Base-by-base conservation (phyloP, 345 rosid species). In the Geranium brycei region DNA sequence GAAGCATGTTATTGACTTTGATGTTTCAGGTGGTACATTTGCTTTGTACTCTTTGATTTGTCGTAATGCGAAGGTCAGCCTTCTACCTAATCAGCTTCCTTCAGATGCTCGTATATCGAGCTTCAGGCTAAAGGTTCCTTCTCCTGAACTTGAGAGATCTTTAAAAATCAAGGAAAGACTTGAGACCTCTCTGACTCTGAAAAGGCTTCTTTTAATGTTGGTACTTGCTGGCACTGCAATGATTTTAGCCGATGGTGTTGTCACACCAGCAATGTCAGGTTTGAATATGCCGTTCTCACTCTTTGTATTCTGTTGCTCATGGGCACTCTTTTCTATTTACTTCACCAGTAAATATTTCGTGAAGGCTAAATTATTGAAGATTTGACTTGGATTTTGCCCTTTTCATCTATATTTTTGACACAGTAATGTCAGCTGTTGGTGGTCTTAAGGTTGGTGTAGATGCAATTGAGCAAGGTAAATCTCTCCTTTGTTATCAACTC, bases 181-280 rank as follows among this genome's bases (percentile, higher is more conserved):
- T 19, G 99, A 95, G 83, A 72, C 66, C 66, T 91, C 99, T 56
- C 66, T 77, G 69, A 56, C 87, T 58, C 66, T 88, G 72, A 95
- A 95, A 81, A 87, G 77, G 81, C 61, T 90, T 75, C 89, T 91
- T 63, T 83, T 95, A 75, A 79, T 82, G 64, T 70, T 95, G 68
- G 97, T 95, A 63, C 97, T 91, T 78, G 97, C 88, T 62, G 96
- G 99, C 70, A 95, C 99, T 69, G 75, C 97, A 65, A 88, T 95
- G 99, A 91, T 95, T 69, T 85, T 95, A 69, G 99, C 96, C 19
- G 96, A 91, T 85, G 99, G 96, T 60, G 96, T 83, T 78, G 83
- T 95, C 63, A 95, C 99, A 14, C 97, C 97, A 40, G 97, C 95
- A 70, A 87, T 95, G 99, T 91, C 99, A 88, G 99, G 99, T 95